Base-by-base conservation (phyloP, 78 protist genomes). In the Dictyostelium capitatum region DNA sequence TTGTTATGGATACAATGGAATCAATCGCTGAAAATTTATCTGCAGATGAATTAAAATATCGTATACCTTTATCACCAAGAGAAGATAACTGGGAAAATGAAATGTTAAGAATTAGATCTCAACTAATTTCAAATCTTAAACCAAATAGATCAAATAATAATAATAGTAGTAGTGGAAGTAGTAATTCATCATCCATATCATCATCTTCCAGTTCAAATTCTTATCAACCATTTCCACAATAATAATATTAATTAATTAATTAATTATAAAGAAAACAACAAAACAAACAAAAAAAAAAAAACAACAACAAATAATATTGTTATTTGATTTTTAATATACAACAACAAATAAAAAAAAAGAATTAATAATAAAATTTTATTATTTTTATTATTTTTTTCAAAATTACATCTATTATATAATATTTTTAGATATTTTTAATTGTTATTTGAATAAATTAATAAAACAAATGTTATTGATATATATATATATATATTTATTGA, bases 1-100 rank as follows among this genome's bases (percentile, higher is more conserved):
- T 91, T 46, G 89, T 91, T 32, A 69, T 91, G 77, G 95, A 91
- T 69, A 91, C 95, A 4, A 91, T 91, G 95, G 95, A 91, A 46
- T 75, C 83, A 5, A 91, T 91, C 25, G 78, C 83, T 47, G 95
- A 91, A 25, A 81, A 73, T n/a, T 50, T 91, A 41, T 47, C 89
- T 8, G 8, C 50, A 4, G 95, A 91, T 2, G 95, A 91, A 54
- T 64, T 91, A 19, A 56, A 77, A 64, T 91, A 82, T 32, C 50
- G 95, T 14, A 41, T 91, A 6, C 70, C 81, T n/a, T 8, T 59
- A 23, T 62, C 12, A 25, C 80, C 82, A 12, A 81, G 56, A 5
- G 23, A 80, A 8, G 95, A 91, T 70, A 57, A 51, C 50, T 85
- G 92, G 92, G 92, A 85, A n/a, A 53, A 77, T 14, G 92, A 85